phyloP scores from a whole-genome alignment of 768 basidiomycete species.

The Boletus sp. region DNA sequence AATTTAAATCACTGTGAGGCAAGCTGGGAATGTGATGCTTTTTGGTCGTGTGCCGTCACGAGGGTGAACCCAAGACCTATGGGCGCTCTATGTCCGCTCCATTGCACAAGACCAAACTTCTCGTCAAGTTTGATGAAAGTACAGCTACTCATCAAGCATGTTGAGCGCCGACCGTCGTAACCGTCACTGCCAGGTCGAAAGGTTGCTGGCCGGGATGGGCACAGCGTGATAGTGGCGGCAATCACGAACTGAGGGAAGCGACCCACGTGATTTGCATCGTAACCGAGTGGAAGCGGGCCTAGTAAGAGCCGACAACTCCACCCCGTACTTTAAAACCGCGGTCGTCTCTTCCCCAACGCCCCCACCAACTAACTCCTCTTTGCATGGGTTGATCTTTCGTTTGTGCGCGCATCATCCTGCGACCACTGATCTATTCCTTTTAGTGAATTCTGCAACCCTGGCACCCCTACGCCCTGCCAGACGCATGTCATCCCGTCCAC shows the following conservation, averaged over 20 bases:
- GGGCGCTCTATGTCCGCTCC: conserved; percentile 18
- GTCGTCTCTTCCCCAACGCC: neutral
- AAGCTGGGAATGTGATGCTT: neutral
- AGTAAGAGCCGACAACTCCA: conserved; percentile 6
- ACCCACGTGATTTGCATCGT: conserved; percentile 15
- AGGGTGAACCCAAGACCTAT: neutral
- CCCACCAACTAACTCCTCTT: neutral
- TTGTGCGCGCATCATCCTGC: neutral
- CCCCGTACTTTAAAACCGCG: conserved; percentile 3
- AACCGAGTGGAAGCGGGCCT: neutral
- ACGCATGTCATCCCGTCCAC: conserved; percentile 20
- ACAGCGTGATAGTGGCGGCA: conserved; percentile 1
- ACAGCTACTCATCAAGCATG: neutral
- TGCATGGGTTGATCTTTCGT: conserved; percentile 19
- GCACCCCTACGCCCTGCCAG: conserved; percentile 18
- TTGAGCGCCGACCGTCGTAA: neutral
- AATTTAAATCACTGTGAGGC: neutral
- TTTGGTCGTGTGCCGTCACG: conserved; percentile 1
- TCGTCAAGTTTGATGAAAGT: neutral
- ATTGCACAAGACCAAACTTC: neutral
- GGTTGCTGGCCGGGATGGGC: neutral
- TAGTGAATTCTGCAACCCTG: conserved; percentile 13
- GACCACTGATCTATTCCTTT: neutral
- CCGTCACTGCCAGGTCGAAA: conserved; percentile 1
- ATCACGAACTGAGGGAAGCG: neutral